Base-by-base conservation (phyloP, 768 basidiomycete genomes). In the Leucosporidium scottii region DNA sequence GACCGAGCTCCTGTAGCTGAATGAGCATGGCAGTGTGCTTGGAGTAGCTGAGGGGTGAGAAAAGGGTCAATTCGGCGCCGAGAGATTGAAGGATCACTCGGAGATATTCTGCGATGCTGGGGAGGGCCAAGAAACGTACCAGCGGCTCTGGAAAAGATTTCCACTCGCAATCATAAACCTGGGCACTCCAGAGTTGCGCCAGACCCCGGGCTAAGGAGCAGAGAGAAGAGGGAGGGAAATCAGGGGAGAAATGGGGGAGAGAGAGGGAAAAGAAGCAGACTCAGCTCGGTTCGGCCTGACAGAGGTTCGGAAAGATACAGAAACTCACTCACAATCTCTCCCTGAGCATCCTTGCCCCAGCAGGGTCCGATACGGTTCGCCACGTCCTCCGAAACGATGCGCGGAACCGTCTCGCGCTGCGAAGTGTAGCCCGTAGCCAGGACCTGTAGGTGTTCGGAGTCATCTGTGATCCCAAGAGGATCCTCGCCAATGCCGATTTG, bases 271-370 rank as follows among this genome's bases (percentile, higher is more conserved):
- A 20, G 28, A 25, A 3, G 23, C 18, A 2, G 18, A n/a, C n/a
- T 58, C 51, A 44, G 55, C 61, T 25, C 50, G 36, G 36, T 57
- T 61, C 64, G 8, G 13, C 6, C 3, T 9, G 34, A 5, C 5
- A 34, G 34, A 34, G 10, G 34, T 10, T 5, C 10, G 34, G 34
- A 4, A 34, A 10, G 10, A 4, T 34, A 10, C 10, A 34, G 34
- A 49, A 15, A 54, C 12, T n/a, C 55, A 13, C 55, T 34, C 27
- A 61, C 61, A 12, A 78, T 78, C 71, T 78, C 78, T 12, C 77
- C 77, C 57, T 78, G 75, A 67, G 71, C 75, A 59, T 79, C 78
- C 23, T 76, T 61, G 13, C 75, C 76, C 78, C 78, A 78, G 44
- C 76, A 74, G 0, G 66, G 67, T 51, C 74, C 75, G 65, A 78